Conservation (phyloP, 2,329 filamentous ascomycete genomes). For the Neurospora crassa region DNA sequence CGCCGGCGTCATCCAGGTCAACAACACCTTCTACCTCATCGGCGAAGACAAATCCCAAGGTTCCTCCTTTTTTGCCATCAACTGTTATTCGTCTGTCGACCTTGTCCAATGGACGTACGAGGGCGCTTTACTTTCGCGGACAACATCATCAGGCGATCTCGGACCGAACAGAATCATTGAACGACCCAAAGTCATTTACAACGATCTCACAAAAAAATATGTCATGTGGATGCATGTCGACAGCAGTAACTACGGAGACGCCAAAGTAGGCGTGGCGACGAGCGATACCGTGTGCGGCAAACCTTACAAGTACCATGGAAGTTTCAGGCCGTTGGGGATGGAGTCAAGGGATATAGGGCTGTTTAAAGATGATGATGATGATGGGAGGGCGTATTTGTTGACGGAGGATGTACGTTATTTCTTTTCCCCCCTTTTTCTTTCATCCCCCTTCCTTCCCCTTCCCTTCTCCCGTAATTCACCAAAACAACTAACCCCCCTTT, state of each 20-base stretch:
- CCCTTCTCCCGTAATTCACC: background rate
- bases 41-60: constrained; percentile 62
- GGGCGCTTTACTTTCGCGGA: constrained; percentile 46
- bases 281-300: constrained; percentile 50
- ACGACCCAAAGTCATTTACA: constrained; percentile 59
- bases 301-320: constrained; percentile 12
- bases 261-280: constrained; percentile 54
- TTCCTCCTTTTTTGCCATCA: constrained; percentile 51
- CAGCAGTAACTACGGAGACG: constrained; percentile 48
- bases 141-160: constrained; percentile 40
- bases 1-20: constrained; percentile 48
- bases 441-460: background rate
- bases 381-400: constrained; percentile 51
- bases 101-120: constrained; percentile 56
- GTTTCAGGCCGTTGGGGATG: constrained; percentile 15
- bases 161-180: constrained; percentile 55
- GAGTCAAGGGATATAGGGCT: constrained; percentile 49
- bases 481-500: background rate
- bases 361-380: constrained; percentile 54
- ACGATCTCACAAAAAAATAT: constrained; percentile 52
- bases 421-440: background rate
- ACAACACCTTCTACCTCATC: constrained; percentile 53
- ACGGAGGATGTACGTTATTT: constrained; percentile 43
- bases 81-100: constrained; percentile 56
- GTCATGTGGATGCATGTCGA: constrained; percentile 66